These are phyloP conservation scores for Ogataea pini DNA, from an alignment of 805 yeast species.

Conservation along the genomic window DNA sequence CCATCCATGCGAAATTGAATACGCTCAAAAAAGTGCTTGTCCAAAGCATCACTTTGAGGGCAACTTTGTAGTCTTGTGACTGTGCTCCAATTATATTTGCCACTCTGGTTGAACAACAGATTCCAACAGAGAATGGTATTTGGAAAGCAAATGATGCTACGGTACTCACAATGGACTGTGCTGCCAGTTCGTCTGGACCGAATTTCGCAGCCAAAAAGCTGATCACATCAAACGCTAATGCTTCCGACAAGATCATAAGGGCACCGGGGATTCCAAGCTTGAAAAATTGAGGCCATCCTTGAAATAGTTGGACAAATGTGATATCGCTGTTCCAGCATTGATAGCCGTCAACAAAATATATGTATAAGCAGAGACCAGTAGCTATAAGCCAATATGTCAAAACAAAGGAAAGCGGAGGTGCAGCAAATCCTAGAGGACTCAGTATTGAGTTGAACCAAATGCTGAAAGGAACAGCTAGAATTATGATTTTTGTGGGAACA, in stretches of 20 bases:
- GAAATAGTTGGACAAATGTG: conserved; percentile 35
- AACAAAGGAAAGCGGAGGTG: conserved; percentile 72
- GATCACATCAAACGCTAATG: conserved; percentile 54
- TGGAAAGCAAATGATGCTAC: conserved; percentile 52
- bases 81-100: conserved; percentile 58
- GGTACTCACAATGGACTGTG: conserved; percentile 52
- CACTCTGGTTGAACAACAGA: conserved; percentile 52
- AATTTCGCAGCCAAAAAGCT: conserved; percentile 52
- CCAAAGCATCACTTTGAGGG: conserved; percentile 40
- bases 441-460: conserved; percentile 57
- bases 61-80: conserved; percentile 34
- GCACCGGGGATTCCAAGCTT: conserved; percentile 53
- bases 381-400: conserved; percentile 73
- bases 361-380: conserved; percentile 51
- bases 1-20: conserved; percentile 41
- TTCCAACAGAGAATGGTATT: conserved; percentile 52
- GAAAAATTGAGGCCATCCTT: conserved; percentile 45
- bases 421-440: conserved; percentile 61
- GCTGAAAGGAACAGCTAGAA: conserved; percentile 69
- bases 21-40: conserved; percentile 37
- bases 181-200: conserved; percentile 50
- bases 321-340: conserved; percentile 57
- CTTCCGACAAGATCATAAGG: conserved; percentile 56
- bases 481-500: conserved; percentile 67
- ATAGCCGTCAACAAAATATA: conserved; percentile 56